Percentiles rank a stretch among this genome's conserved stretches.
Conservation (phyloP, 257 asterid genomes). For the Solanum habrochaites region DNA sequence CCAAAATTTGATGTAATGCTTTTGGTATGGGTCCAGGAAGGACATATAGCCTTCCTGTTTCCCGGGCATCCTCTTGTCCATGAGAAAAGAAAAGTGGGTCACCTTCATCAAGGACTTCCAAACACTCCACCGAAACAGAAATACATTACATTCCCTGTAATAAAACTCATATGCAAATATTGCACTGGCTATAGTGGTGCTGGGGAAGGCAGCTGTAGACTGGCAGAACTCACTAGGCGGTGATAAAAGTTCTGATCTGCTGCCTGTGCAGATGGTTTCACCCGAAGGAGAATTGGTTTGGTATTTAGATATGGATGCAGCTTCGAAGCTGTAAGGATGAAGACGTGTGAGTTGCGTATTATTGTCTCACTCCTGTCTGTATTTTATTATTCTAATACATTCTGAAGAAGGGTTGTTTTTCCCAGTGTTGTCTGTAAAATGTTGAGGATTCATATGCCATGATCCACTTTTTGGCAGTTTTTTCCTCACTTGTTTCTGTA, state of each 20-base stretch:
- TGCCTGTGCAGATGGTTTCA: constrained; percentile 69
- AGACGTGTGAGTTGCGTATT: background rate
- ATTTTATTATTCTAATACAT: background rate
- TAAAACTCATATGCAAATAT: constrained; percentile 64
- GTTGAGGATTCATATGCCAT: background rate
- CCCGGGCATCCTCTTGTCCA: constrained; percentile 76
- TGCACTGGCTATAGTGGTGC: constrained; percentile 79
- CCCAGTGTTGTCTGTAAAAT: background rate
- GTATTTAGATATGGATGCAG: constrained; percentile 87
- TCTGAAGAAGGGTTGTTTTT: background rate
- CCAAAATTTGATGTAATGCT: constrained; percentile 89
- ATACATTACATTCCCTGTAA: constrained; percentile 82
- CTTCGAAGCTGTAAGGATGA: constrained; percentile 53
- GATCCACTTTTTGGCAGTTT: background rate
- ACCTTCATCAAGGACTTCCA: constrained; percentile 79
- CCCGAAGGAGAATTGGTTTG: constrained; percentile 76
- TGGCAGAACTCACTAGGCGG: constrained; percentile 38
- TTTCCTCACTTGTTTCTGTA: background rate
- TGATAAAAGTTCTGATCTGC: constrained; percentile 32
- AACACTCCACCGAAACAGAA: constrained; percentile 90
- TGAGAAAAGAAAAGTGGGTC: constrained; percentile 72
- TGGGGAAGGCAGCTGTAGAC: constrained; percentile 61
- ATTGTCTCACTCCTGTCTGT: background rate
- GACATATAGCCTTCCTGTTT: constrained; percentile 88
- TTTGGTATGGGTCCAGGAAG: constrained; percentile 97